Percentiles rank a stretch among this genome's conserved stretches.
Evolutionary conservation across 768 basidiomycete species (phyloP).

Genomic region (Hortiboletus campestris): DNA sequence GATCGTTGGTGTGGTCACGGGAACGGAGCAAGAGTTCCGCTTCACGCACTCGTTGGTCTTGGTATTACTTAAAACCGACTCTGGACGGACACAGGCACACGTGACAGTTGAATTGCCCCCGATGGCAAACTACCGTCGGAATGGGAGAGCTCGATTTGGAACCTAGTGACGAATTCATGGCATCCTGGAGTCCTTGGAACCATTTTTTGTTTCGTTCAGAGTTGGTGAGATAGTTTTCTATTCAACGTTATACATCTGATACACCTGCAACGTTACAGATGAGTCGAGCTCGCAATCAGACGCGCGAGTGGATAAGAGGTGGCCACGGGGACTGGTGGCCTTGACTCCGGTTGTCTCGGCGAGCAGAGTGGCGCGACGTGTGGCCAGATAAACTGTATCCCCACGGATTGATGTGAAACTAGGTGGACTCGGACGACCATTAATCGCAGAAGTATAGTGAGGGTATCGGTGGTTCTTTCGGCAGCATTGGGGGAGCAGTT

Average conservation of each 20-base stretch:
- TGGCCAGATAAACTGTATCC: neutral
- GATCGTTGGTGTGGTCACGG: neutral
- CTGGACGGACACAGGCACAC: neutral
- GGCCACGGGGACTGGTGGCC: too few relatives aligned
- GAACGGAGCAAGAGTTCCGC: neutral
- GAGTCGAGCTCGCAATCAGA: neutral
- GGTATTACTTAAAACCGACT: neutral
- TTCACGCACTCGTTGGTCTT: neutral
- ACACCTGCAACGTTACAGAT: neutral
- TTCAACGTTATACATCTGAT: too few relatives aligned
- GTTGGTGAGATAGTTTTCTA: too few relatives aligned
- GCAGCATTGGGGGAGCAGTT: neutral
- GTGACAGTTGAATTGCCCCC: too few relatives aligned
- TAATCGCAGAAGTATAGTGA: neutral
- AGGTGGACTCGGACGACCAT: neutral
- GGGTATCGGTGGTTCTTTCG: neutral
- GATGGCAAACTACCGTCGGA: too few relatives aligned
- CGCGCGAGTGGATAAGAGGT: neutral
- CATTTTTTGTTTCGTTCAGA: too few relatives aligned
- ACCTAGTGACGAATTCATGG: too few relatives aligned
- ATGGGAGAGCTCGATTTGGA: too few relatives aligned
- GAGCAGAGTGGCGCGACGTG: neutral
- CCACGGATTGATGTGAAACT: neutral
- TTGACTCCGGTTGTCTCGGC: neutral
- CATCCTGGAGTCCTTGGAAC: too few relatives aligned